Evolutionary conservation across 495 filamentous ascomycete genomes (phyloP).

Genomic region (Penicillium psychrofluorescens): DNA sequence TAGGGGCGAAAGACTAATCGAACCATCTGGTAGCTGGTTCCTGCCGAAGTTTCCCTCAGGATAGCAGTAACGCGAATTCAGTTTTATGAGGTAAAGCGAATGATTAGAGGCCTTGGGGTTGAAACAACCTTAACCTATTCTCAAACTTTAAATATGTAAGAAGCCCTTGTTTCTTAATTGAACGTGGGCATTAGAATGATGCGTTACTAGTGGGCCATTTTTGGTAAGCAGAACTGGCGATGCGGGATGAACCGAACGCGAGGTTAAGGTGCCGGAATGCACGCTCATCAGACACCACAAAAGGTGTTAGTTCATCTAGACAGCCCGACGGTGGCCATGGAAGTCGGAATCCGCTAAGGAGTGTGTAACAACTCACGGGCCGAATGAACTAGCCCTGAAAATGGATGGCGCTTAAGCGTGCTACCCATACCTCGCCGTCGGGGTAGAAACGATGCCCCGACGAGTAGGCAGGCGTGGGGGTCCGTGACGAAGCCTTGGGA

Average conservation of each 20-base stretch:
- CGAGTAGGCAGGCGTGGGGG: slow-evolving; percentile 49
- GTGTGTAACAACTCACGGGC: slow-evolving; percentile 57
- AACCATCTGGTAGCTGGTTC: slow-evolving; percentile 47
- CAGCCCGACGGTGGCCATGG: slow-evolving; percentile 57
- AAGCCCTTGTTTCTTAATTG: slow-evolving; percentile 64
- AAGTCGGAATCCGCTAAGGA: slow-evolving; percentile 60
- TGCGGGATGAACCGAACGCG: slow-evolving; percentile 63
- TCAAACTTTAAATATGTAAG: slow-evolving; percentile 75
- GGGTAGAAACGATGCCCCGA: slow-evolving; percentile 51
- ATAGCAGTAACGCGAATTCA: slow-evolving; percentile 64
- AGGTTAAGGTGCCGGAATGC: slow-evolving; percentile 65
- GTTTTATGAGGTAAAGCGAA: slow-evolving; percentile 76
- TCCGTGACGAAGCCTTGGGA: slow-evolving; percentile 57
- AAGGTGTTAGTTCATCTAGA: slow-evolving; percentile 58
- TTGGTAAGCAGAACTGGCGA: slow-evolving; percentile 66
- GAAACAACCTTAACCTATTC: slow-evolving; percentile 69
- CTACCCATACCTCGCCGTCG: slow-evolving; percentile 56
- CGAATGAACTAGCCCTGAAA: slow-evolving; percentile 60
- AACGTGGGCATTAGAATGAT: slow-evolving; percentile 64
- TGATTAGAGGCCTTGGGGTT: slow-evolving; percentile 70
- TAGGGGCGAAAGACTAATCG: slow-evolving; percentile 62
- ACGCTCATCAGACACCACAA: slow-evolving; percentile 66
- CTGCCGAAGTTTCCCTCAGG: slow-evolving; percentile 67
- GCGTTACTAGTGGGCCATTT: slow-evolving; percentile 58
- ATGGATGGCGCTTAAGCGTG: slow-evolving; percentile 62